These are phyloP conservation scores for Rosa persica DNA, from an alignment of 306 rosid species.

Conservation along the genomic window DNA sequence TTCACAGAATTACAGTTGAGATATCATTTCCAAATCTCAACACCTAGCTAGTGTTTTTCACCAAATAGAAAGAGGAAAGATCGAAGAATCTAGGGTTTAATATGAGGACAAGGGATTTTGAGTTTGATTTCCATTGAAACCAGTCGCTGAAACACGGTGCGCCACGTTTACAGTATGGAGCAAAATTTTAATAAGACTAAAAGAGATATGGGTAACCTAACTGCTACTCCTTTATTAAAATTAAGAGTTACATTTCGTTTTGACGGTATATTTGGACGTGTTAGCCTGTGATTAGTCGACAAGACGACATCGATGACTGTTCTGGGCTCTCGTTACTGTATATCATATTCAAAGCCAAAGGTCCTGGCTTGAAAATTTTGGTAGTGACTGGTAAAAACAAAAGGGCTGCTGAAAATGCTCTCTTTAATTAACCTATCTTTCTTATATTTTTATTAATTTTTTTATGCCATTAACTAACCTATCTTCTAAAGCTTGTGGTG, in stretches of 20 bases:
- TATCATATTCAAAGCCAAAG: conserved; percentile 23
- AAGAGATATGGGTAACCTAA: background rate
- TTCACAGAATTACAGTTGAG: conserved; percentile 38
- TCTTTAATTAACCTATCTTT: background rate
- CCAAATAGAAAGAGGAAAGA: background rate
- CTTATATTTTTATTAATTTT: too few species aligned
- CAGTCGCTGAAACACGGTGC: conserved; percentile 14
- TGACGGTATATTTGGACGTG: conserved; percentile 29
- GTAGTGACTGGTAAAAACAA: conserved; percentile 35
- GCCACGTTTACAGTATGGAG: conserved; percentile 40
- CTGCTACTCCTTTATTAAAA: background rate
- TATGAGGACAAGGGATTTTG: conserved; percentile 40
- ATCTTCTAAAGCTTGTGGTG: background rate
- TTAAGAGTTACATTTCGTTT: background rate
- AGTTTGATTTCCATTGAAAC: conserved; percentile 16
- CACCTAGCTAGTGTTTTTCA: conserved; percentile 15
- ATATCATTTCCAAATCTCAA: conserved; percentile 44
- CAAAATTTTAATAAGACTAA: background rate
- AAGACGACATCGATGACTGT: conserved; percentile 28
- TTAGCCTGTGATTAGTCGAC: conserved; percentile 29
- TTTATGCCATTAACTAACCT: background rate
- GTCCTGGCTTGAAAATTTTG: conserved; percentile 18
- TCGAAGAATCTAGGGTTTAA: background rate
- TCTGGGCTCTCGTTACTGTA: conserved; percentile 23
- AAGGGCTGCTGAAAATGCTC: conserved; percentile 25